A percentile compares a stretch with the other conserved stretches of the same genome.
phyloP scores from a whole-genome alignment of 106 monocot species.

The Acanthochlamys bracteata region DNA sequence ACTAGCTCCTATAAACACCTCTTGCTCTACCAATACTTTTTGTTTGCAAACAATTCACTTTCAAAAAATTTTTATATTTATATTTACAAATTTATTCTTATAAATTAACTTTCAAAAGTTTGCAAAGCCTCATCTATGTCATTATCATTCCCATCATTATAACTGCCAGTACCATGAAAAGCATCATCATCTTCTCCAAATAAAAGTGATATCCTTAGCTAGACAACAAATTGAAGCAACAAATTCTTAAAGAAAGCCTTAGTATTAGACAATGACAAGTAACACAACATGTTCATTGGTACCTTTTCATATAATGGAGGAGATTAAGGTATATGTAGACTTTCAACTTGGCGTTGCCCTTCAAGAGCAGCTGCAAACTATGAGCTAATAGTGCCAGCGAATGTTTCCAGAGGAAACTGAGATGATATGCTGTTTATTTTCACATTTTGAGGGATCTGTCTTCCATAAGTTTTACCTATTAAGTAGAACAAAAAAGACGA shows the following conservation, averaged over 20 bases:
- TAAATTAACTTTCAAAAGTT: conserved; percentile 12
- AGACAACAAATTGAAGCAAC: conserved; percentile 3
- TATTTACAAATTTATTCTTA: too few relatives aligned
- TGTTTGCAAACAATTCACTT: too few relatives aligned
- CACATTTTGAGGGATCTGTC: conserved; percentile 17
- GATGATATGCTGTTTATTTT: conserved; percentile 23
- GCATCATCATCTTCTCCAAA: conserved; percentile 33
- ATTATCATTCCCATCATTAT: conserved; percentile 38
- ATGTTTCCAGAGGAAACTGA: conserved; percentile 77
- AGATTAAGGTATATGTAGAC: conserved; percentile 24
- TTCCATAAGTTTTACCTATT: conserved; percentile 51
- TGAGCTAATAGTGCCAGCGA: conserved; percentile 32
- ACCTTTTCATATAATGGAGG: conserved; percentile 73
- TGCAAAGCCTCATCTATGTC: conserved; percentile 22
- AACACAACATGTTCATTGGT: background rate
- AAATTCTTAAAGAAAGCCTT: conserved; percentile 5
- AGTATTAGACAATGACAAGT: background rate
- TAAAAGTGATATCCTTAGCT: conserved; percentile 73
- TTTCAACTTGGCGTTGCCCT: conserved; percentile 12
- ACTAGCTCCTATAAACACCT: too few relatives aligned
- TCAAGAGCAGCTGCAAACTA: conserved; percentile 39
- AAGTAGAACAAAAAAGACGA: conserved; percentile 5
- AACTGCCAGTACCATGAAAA: conserved; percentile 18
- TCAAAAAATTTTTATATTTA: too few relatives aligned
- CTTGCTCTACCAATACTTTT: too few relatives aligned